Conservation (phyloP, 2,329 filamentous ascomycete genomes). For the Aspergillus ruber region DNA sequence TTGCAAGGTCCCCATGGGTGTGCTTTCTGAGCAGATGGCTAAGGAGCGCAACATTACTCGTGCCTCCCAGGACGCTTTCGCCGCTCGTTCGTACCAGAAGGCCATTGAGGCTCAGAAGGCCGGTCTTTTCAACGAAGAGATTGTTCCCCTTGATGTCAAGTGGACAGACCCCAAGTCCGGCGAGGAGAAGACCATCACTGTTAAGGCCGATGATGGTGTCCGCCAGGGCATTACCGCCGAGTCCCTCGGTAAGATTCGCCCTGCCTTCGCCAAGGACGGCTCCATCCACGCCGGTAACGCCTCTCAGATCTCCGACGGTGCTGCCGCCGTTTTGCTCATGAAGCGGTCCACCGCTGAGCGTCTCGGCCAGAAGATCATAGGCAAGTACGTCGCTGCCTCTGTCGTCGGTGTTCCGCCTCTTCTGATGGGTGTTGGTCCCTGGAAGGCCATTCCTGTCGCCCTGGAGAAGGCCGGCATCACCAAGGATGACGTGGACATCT, state of each 20-base stretch:
- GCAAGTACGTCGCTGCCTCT: constrained; percentile 82
- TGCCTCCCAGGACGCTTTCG: constrained; percentile 79
- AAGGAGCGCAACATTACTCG: constrained; percentile 70
- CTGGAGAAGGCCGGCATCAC: constrained; percentile 79
- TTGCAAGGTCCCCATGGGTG: constrained; percentile 97
- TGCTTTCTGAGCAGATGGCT: constrained; percentile 91
- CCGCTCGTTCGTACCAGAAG: constrained; percentile 87
- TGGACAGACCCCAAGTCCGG: constrained; percentile 86
- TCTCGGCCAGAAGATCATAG: constrained; percentile 80
- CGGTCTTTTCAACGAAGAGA: constrained; percentile 91
- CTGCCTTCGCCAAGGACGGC: constrained; percentile 86
- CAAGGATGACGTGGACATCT: constrained; percentile 91
- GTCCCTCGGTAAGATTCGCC: constrained; percentile 80
- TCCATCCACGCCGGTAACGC: constrained; percentile 95
- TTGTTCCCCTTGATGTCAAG: constrained; percentile 77
- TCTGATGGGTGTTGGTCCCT: constrained; percentile 93
- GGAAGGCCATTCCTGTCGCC: constrained; percentile 90
- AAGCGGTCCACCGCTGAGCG: constrained; percentile 82
- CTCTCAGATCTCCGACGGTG: constrained; percentile 90
- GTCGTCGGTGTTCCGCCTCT: constrained; percentile 85
- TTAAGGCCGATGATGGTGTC: constrained; percentile 81
- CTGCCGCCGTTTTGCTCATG: constrained; percentile 92
- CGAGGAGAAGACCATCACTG: constrained; percentile 75
- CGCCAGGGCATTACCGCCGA: constrained; percentile 79
- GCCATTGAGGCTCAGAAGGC: constrained; percentile 75